Evolutionary conservation across 164 flowering plant genomes (phyloP).

Genomic region (Tetrastigma voinierianum): DNA sequence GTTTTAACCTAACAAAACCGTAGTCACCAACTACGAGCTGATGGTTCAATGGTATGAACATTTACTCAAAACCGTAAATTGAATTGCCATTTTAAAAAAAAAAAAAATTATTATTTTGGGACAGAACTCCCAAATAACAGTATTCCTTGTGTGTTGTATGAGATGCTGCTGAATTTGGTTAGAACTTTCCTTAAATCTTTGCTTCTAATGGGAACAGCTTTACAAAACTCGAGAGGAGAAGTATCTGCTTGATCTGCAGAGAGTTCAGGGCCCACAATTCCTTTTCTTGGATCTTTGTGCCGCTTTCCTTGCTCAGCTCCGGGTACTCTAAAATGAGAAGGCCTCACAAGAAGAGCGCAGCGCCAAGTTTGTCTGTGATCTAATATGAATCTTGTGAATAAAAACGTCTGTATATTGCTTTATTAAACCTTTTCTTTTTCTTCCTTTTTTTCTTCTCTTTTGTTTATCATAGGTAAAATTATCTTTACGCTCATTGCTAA

Average conservation of each 20-base stretch:
- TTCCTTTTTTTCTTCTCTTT: background rate
- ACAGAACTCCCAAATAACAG: too few relatives aligned
- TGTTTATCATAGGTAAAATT: conserved; percentile 13
- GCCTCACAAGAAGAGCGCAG: background rate
- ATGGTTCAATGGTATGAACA: too few relatives aligned
- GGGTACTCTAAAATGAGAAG: conserved; percentile 35
- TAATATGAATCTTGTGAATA: conserved; percentile 13
- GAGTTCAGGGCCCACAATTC: conserved; percentile 69
- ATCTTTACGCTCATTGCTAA: background rate
- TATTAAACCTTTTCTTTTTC: background rate
- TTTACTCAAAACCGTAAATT: conserved; percentile 9
- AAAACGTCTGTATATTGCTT: conserved; percentile 13
- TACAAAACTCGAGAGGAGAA: conserved; percentile 71
- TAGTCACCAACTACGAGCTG: too few relatives aligned
- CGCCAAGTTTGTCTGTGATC: conserved; percentile 1
- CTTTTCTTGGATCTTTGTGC: conserved; percentile 74
- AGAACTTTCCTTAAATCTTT: background rate
- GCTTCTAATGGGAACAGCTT: conserved; percentile 32
- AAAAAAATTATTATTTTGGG: too few relatives aligned
- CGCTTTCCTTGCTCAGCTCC: conserved; percentile 72
- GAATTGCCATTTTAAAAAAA: too few relatives aligned
- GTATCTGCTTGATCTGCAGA: conserved; percentile 68
- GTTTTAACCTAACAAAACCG: too few relatives aligned
- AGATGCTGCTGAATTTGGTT: background rate
- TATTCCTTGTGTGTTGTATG: background rate